phyloP scores from a whole-genome alignment of 2,329 filamentous ascomycete species.

The Fragosphaeria purpurea region DNA sequence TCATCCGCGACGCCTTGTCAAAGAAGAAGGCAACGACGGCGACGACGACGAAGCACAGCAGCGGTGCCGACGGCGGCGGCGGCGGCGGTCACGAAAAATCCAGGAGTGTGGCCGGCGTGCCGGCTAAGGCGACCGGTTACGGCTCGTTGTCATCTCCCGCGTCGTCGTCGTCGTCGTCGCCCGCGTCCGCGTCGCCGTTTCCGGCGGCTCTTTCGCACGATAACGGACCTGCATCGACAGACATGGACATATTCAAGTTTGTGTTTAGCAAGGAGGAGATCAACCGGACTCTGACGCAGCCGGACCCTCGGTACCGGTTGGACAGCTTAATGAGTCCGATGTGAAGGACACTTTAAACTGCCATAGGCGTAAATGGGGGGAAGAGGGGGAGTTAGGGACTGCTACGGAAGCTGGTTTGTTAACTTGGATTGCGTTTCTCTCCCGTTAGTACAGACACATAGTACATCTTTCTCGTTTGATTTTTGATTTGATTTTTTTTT shows the following conservation, averaged over 20 bases:
- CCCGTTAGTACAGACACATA: not conserved
- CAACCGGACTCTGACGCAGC: constrained; percentile 37
- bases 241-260: constrained; percentile 43
- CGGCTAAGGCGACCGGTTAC: constrained; percentile 16
- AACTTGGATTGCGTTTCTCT: constrained; percentile 1
- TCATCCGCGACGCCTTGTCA: constrained; percentile 44
- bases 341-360: not conserved
- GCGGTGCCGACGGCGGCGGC: constrained; percentile 17
- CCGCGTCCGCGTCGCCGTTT: not conserved
- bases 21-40: constrained; percentile 29
- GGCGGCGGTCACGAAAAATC: constrained; percentile 17
- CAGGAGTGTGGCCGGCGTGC: too few relatives aligned
- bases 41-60: constrained; percentile 9
- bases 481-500: not conserved
- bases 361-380: too few relatives aligned
- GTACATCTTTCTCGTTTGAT: not conserved
- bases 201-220: not conserved
- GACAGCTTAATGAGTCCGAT: constrained; percentile 36
- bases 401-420: not conserved
- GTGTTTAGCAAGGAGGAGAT: constrained; percentile 43
- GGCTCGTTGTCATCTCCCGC: constrained; percentile 21
- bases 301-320: constrained; percentile 45
- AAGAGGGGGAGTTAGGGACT: too few relatives aligned
- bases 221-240: constrained; percentile 20
- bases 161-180: constrained; percentile 10